Conservation (phyloP, 176 grass and related monocot species). For the Tuctoria greenei region DNA sequence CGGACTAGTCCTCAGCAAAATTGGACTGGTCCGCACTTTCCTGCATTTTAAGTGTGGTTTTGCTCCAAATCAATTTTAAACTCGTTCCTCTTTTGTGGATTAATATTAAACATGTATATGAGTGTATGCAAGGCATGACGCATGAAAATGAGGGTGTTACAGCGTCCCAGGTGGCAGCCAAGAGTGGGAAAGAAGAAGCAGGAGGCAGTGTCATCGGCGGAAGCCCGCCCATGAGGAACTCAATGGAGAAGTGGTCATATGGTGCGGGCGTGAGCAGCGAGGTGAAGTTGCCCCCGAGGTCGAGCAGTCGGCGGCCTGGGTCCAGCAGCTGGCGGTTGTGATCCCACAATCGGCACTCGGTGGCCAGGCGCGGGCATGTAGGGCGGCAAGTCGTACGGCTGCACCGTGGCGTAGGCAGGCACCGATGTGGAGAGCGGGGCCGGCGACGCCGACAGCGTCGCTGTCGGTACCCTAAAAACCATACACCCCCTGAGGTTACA, state of each 20-base stretch:
- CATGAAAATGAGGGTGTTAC: no score
- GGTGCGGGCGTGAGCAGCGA: constrained; percentile 42
- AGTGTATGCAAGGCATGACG: no score
- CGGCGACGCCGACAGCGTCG: neutral
- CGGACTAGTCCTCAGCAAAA: no score
- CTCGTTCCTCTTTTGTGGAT: no score
- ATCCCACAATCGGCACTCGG: no score
- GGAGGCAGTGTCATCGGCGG: neutral
- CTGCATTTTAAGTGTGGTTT: no score
- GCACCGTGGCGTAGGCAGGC: neutral
- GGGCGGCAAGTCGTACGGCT: constrained; percentile 3
- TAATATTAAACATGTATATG: no score
- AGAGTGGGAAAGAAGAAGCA: neutral
- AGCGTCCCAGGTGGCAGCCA: no score
- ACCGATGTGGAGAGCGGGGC: neutral
- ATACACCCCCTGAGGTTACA: no score
- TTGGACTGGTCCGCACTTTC: no score
- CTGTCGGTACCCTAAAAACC: no score
- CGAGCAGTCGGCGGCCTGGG: constrained; percentile 46
- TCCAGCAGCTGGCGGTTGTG: neutral
- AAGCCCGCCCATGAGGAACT: neutral
- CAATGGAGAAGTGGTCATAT: constrained; percentile 4
- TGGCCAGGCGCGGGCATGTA: constrained; percentile 32
- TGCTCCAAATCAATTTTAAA: no score
- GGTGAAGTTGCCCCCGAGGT: constrained; percentile 59